Base-by-base conservation (phyloP, 768 basidiomycete genomes). In the Rhodotorula paludigena region DNA sequence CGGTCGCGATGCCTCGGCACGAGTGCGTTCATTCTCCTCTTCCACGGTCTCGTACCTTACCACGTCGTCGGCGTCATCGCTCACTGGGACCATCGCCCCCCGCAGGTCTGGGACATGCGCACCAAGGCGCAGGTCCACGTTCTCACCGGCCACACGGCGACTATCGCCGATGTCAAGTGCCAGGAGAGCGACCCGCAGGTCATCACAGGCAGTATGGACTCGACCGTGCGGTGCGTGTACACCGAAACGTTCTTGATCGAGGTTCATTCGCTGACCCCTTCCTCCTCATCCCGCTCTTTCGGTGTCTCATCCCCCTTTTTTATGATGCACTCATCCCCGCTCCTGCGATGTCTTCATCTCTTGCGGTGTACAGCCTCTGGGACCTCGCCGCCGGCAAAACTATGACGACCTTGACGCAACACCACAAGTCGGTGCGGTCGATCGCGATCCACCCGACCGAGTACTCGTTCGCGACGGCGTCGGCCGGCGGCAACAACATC, bases 401-500 rank as follows among this genome's bases (percentile, higher is more conserved):
- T 35, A 89, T 90, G 86, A 86, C 88, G 23, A 96, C 92, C 18
- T 82, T 99, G 48, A 99, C 96, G n/a, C 96, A 99, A 78, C 96
- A 99, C 83, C 98, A 98, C 80, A 99, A 99, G 79, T 91, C 89
- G 21, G 92, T 99, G 4, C 87, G 96, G 64, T 86, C 94, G 1
- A 83, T 99, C 55, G 89, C 94, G 9, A 87, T 99, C 62, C 93
- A 97, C 77, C 94, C 94, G 2, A 91, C 90, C 8, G 96, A 98
- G 75, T 98, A 92, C 81, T 89, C 88, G 39, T 99, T 99, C 76
- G 96, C 92, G 4, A 89, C 88, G 6, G 96, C 89, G 56, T 92
- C 90, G 33, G 89, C 94, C 0, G 96, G 96, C n/a, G 96, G 93
- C 1, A 97, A 97, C 82, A 98, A 98, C 78, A 97, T 99, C 81